A percentile compares a stretch with the other conserved stretches of the same genome.
Conservation (phyloP, 495 filamentous ascomycete genomes). For the Aspergillus hancockii region DNA sequence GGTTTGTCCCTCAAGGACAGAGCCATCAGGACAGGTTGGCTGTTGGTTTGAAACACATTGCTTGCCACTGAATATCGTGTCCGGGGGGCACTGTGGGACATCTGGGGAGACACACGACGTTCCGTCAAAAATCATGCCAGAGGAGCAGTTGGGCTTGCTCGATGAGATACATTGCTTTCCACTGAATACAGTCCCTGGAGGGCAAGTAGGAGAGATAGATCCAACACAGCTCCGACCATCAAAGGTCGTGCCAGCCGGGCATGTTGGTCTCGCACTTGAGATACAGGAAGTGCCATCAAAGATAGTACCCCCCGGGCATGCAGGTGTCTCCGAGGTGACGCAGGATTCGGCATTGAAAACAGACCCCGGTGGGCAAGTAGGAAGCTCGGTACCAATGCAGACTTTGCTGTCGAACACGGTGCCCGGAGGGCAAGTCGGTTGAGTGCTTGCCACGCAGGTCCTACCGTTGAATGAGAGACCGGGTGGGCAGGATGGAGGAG, state of each 20-base stretch:
- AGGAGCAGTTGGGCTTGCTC: not conserved
- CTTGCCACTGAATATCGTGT: not conserved
- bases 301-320: not conserved
- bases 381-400: not conserved
- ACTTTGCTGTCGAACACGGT: not conserved
- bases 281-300: not conserved
- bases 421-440: not conserved
- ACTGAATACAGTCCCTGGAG: not conserved
- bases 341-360: not conserved
- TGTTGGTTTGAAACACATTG: not conserved
- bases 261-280: not conserved
- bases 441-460: not conserved
- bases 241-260: not conserved
- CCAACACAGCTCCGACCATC: not conserved
- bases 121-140: not conserved
- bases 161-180: not conserved
- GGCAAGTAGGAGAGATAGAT: not conserved
- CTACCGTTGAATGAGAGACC: not conserved
- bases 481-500: not conserved
- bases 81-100: not conserved
- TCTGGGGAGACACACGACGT: not conserved
- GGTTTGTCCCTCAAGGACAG: not conserved
- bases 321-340: not conserved
- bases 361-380: not conserved
- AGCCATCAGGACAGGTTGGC: not conserved